Conservation (phyloP, 768 basidiomycete species). For the Termitomyces sp. region DNA sequence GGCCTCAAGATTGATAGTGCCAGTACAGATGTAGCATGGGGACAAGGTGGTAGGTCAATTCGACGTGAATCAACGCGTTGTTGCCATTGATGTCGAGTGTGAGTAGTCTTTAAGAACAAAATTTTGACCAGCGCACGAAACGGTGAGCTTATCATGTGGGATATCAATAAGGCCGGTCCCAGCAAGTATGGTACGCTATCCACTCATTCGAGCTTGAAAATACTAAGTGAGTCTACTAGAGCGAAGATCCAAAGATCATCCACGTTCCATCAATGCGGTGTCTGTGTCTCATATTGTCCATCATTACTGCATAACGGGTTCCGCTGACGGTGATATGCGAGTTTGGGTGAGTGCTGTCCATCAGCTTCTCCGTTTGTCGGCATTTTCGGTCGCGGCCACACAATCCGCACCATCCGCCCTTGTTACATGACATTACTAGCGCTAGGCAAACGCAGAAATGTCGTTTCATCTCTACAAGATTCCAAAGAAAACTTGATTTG, state of each 20-base stretch:
- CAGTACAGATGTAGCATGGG: conserved; percentile 81
- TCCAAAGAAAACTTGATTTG: too few relatives aligned
- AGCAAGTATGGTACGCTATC: conserved; percentile 61
- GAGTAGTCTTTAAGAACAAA: conserved; percentile 63
- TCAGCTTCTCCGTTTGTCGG: background rate
- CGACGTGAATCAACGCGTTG: background rate
- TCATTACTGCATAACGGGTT: conserved; percentile 73
- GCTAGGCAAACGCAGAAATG: background rate
- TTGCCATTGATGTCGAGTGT: background rate
- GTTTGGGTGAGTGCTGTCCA: conserved; percentile 55
- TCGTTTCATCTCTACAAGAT: background rate
- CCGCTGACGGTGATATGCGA: conserved; percentile 75
- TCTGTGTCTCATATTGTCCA: conserved; percentile 63
- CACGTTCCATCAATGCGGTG: conserved; percentile 66
- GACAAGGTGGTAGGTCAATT: conserved; percentile 48
- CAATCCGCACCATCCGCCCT: background rate
- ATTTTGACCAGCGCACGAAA: conserved; percentile 76
- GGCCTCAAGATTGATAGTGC: conserved; percentile 76
- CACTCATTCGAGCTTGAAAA: background rate
- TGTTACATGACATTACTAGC: background rate
- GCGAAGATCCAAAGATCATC: conserved; percentile 61
- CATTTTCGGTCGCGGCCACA: background rate
- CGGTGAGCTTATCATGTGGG: conserved; percentile 83
- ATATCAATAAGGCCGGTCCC: conserved; percentile 57
- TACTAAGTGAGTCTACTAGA: conserved; percentile 38